Percentiles rank a stretch among this genome's conserved stretches.
Conservation (phyloP, 495 filamentous ascomycete species). For the Hyphodiscus hymeniophilus region DNA sequence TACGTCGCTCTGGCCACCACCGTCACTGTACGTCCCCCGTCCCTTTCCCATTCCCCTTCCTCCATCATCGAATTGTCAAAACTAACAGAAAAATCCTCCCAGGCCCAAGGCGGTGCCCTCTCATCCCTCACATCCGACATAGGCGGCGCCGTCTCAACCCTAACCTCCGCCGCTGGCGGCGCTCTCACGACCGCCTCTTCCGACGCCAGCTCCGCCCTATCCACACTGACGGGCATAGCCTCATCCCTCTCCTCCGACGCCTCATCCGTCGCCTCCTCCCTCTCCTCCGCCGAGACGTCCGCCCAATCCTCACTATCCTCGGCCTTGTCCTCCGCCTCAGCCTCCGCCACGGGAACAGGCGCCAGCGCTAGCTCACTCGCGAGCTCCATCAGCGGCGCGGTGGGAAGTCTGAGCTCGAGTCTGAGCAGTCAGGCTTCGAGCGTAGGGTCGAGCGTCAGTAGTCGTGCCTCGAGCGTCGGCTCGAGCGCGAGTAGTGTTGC, state of each 20-base stretch:
- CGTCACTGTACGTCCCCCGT: conserved; percentile 10
- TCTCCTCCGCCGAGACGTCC: conserved; percentile 16
- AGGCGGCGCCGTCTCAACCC: conserved; percentile 8
- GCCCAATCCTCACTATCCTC: conserved; percentile 18
- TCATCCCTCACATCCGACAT: conserved; percentile 1
- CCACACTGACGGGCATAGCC: too few relatives aligned
- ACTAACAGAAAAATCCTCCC: neutral
- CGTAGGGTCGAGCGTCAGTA: too few relatives aligned
- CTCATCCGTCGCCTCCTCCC: conserved; percentile 1
- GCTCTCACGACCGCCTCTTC: conserved; percentile 9
- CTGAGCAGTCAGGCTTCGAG: too few relatives aligned
- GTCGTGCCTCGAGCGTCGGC: neutral
- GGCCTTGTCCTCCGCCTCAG: neutral
- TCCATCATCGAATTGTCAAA: too few relatives aligned
- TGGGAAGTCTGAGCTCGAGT: too few relatives aligned
- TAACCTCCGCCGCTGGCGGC: conserved; percentile 3
- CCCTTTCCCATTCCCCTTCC: too few relatives aligned
- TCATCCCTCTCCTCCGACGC: conserved; percentile 7
- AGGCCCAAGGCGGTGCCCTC: conserved; percentile 9
- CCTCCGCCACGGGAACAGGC: too few relatives aligned
- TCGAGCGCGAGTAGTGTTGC: conserved; percentile 17
- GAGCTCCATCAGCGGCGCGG: too few relatives aligned
- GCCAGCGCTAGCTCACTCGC: too few relatives aligned
- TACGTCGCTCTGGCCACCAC: conserved; percentile 24
- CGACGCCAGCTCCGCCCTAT: too few relatives aligned